phyloP scores from a whole-genome alignment of 2,329 filamentous ascomycete species.

The Microdochium paspali region DNA sequence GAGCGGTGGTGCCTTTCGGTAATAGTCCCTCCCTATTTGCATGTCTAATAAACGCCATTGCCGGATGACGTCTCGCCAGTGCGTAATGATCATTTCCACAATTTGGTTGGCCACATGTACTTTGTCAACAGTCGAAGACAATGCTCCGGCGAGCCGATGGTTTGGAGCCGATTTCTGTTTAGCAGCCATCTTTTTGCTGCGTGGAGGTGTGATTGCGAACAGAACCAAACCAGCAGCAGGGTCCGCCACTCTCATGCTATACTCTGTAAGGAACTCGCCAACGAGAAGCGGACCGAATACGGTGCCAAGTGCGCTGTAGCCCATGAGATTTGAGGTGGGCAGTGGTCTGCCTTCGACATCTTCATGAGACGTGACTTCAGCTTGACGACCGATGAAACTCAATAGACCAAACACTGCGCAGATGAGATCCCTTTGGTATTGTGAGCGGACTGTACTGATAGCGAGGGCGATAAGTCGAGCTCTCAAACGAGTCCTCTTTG shows the following conservation, averaged over 20 bases:
- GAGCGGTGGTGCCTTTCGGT: not conserved
- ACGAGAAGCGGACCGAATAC: conserved; percentile 57
- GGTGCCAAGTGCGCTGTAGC: conserved; percentile 51
- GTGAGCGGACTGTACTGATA: conserved; percentile 48
- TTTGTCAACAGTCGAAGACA: conserved; percentile 37
- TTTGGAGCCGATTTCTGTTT: conserved; percentile 21
- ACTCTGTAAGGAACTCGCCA: conserved; percentile 45
- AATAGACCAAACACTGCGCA: conserved; percentile 59
- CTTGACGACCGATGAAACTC: conserved; percentile 47
- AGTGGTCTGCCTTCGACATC: conserved; percentile 41
- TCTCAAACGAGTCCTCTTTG: conserved; percentile 46
- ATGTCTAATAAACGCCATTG: conserved; percentile 43
- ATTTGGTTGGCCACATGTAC: conserved; percentile 48
- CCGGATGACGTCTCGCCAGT: conserved; percentile 55
- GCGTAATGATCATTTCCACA: conserved; percentile 54
- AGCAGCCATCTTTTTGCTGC: not conserved
- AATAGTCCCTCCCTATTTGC: conserved; percentile 14
- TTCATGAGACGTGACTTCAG: conserved; percentile 43
- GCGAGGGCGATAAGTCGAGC: conserved; percentile 58
- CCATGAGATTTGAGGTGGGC: conserved; percentile 52
- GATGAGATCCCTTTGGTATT: conserved; percentile 52
- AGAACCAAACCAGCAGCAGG: conserved; percentile 29
- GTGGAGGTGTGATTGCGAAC: conserved; percentile 31
- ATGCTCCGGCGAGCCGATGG: conserved; percentile 8
- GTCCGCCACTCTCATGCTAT: conserved; percentile 35